phyloP scores from a whole-genome alignment of 305 asterid genomes.

The Fraxinus ornus region DNA sequence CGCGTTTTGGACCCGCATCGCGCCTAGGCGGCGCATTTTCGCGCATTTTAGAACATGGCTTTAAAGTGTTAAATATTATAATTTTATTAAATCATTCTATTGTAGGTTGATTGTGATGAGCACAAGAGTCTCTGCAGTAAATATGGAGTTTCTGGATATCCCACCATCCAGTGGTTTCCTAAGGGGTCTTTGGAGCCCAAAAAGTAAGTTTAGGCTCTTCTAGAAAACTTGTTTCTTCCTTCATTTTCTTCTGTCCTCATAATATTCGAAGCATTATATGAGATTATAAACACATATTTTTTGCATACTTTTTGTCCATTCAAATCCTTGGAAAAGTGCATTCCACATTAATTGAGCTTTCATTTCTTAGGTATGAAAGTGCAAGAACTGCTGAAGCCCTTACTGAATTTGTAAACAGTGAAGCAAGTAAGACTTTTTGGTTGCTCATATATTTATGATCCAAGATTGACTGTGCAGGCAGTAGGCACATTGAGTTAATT shows the following conservation, averaged over 20 bases:
- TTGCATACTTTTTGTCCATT: background rate
- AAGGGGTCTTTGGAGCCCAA: constrained; percentile 87
- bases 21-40: too few species aligned
- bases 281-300: background rate
- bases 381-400: constrained; percentile 77
- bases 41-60: too few species aligned
- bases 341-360: constrained; percentile 19
- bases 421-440: constrained; percentile 57
- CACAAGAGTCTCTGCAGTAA: constrained; percentile 78
- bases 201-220: constrained; percentile 46
- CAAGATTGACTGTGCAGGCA: background rate
- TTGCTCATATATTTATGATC: background rate
- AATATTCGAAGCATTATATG: background rate
- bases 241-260: background rate
- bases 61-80: constrained; percentile 6
- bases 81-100: constrained; percentile 4
- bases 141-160: constrained; percentile 83
- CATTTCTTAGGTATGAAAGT: constrained; percentile 68
- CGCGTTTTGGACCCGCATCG: too few species aligned
- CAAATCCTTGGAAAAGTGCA: constrained; percentile 5
- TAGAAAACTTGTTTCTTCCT: background rate
- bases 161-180: constrained; percentile 93
- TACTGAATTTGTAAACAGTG: constrained; percentile 73
- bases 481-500: background rate
- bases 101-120: constrained; percentile 91